Conservation (phyloP, 257 asterid genomes). For the Nicotiana tabacum region DNA sequence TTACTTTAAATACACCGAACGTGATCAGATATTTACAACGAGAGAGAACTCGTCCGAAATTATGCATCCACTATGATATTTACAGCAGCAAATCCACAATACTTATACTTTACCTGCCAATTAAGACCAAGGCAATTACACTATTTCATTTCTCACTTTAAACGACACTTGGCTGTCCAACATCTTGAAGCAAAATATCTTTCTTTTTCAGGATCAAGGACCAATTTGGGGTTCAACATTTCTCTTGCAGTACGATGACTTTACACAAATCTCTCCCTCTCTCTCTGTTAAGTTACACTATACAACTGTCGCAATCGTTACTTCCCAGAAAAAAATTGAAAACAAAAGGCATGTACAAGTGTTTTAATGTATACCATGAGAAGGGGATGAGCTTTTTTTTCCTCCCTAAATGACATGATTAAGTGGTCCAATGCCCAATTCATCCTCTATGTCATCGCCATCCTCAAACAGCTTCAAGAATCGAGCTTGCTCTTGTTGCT, state of each 20-base stretch:
- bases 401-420: constrained; percentile 24
- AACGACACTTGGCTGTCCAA: neutral
- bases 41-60: too few species aligned
- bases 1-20: neutral
- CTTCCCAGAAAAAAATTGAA: neutral
- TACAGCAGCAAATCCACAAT: neutral
- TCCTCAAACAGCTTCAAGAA: constrained; percentile 65
- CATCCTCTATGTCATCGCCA: constrained; percentile 38
- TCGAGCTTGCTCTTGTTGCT: constrained; percentile 73
- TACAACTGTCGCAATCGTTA: neutral
- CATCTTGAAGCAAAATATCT: neutral
- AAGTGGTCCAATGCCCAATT: constrained; percentile 36
- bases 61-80: too few species aligned
- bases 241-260: neutral
- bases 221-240: neutral
- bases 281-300: neutral
- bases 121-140: neutral
- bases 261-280: neutral
- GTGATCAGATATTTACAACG: too few species aligned
- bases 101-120: neutral
- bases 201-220: neutral
- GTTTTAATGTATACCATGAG: neutral
- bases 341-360: neutral
- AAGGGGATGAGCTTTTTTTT: neutral
- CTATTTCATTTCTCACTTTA: neutral